phyloP scores from a whole-genome alignment of 495 filamentous ascomycete genomes.

The Hyaloscypha finlandica region DNA sequence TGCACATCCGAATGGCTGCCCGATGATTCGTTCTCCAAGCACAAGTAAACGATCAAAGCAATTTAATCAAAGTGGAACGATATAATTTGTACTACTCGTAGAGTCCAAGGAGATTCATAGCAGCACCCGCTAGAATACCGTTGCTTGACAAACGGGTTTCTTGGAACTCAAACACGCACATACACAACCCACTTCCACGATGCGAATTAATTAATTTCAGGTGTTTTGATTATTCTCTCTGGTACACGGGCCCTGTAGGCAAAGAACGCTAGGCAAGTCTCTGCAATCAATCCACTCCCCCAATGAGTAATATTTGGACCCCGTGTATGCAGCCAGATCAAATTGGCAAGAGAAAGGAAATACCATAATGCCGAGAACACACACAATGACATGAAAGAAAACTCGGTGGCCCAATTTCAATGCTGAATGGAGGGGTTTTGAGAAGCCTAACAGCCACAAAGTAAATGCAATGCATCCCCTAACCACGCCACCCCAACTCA shows the following conservation, averaged over 20 bases:
- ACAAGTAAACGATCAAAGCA: no score
- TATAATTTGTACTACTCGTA: no score
- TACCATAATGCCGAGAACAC: not conserved
- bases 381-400: not conserved
- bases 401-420: not conserved
- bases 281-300: conserved; percentile 10
- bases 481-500: conserved; percentile 13
- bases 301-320: conserved; percentile 16
- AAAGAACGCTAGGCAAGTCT: conserved; percentile 3
- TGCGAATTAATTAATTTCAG: not conserved
- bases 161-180: not conserved
- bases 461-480: conserved; percentile 7
- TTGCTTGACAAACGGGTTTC: not conserved
- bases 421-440: conserved; percentile 3
- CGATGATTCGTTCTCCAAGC: no score
- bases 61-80: no score
- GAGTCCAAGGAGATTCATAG: no score
- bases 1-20: no score
- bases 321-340: conserved; percentile 31
- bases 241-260: conserved; percentile 16
- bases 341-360: conserved; percentile 20
- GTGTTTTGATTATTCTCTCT: conserved; percentile 12
- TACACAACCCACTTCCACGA: not conserved
- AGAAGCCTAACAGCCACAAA: conserved; percentile 17
- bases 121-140: not conserved